Base-by-base conservation (phyloP, 148 eudicot species). In the Cornus florida region DNA sequence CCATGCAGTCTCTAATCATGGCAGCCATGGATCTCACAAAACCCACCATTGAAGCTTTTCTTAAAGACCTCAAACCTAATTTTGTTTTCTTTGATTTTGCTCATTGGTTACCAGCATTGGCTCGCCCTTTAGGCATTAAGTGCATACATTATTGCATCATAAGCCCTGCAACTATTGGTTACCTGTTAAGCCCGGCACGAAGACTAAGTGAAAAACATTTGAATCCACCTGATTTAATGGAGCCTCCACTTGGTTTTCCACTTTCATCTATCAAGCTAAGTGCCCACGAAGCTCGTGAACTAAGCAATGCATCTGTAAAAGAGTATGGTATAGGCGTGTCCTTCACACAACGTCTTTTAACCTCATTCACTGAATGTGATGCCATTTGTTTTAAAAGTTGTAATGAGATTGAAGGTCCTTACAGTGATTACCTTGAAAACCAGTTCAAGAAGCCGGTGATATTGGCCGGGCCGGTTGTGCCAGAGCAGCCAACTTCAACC, bases 391-490 rank as follows among this genome's bases (percentile, higher is more conserved):
- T 74, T 17, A 84, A 74, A n/a, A 79, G 77, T 43, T 86, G 89
- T 81, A 62, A 17, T 31, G 89, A 86, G 67, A 81, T 83, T 68
- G 86, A 82, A 77, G 85, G 83, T 3, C 60, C 23, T 50, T 81
- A 67, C n/a, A 48, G 78, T 77, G 82, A 87, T 1, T 87, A 68
- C 14, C 8, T 77, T 3, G 79, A 53, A 69, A 33, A 53, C 28
- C 48, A 68, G 10, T 77, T 69, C n/a, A 12, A 28, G 38, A 77
- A 32, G 72, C 72, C 79, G 2, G 66, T 75, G 23, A 39, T 65
- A 22, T 38, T 75, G 33, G 33, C 78, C 7, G 78, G 64, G 46
- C 78, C 82, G 0, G 81, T 91, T 24, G 56, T 89, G 80, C 92
- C 92, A 1, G 82, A 81, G 53, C 80, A 75, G 31, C 83, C 86